Conservation (phyloP, 192 early-diverging fungal genomes). For the Coemansia sp. region DNA sequence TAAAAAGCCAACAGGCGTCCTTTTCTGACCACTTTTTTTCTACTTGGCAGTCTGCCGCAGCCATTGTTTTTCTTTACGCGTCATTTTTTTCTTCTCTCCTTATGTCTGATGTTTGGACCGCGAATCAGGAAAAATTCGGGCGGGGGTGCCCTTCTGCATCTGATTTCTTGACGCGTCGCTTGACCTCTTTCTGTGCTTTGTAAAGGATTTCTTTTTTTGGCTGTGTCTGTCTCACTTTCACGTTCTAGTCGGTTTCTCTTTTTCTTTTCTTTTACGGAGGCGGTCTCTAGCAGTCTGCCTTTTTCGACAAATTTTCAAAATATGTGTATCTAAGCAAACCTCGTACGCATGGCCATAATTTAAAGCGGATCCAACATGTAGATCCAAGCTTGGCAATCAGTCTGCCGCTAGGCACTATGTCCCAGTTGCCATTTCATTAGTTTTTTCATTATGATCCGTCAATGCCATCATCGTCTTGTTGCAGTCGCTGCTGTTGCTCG, state of each 20-base stretch:
- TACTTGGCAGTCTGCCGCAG: constrained; percentile 10
- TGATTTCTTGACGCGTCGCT: constrained; percentile 14
- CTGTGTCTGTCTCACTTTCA: neutral
- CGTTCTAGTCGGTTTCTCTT: neutral
- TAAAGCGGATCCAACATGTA: neutral
- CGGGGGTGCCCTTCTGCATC: neutral
- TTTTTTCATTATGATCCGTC: neutral
- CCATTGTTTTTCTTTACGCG: constrained; percentile 1
- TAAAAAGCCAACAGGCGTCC: neutral
- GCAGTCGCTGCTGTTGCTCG: constrained; percentile 9
- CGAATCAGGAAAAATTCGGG: neutral
- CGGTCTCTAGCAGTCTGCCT: neutral
- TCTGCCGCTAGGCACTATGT: neutral
- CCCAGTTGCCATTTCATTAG: neutral
- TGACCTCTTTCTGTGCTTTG: constrained; percentile 6
- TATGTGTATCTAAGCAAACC: constrained; percentile 1
- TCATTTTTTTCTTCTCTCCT: neutral
- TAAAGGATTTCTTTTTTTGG: neutral
- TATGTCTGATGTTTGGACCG: neutral
- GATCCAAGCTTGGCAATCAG: neutral
- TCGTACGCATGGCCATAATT: neutral
- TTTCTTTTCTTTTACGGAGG: neutral
- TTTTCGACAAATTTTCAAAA: neutral
- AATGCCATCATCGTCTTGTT: constrained; percentile 2
- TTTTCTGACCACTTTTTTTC: neutral